phyloP scores from a whole-genome alignment of 768 basidiomycete species.

The Lentinula sp. region DNA sequence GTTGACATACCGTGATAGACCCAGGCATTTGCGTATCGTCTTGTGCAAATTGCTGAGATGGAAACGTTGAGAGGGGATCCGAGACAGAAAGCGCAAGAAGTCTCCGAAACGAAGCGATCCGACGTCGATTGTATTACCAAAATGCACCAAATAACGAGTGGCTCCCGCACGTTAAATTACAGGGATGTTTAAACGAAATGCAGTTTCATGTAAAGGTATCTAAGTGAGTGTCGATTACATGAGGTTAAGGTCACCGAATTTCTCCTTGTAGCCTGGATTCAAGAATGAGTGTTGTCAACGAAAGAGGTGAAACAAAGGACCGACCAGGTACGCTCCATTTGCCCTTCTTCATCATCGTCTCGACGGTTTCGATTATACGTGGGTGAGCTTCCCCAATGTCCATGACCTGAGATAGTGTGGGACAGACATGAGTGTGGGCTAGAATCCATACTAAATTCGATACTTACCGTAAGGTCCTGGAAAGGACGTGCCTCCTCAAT shows the following conservation, averaged over 20 bases:
- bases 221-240: conserved; percentile 6
- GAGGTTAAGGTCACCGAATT: conserved; percentile 9
- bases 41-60: too few species aligned
- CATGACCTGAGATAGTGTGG: conserved; percentile 48
- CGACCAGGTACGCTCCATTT: conserved; percentile 96
- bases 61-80: too few species aligned
- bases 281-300: not conserved
- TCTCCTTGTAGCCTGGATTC: conserved; percentile 8
- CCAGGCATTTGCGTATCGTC: too few species aligned
- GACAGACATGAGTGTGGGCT: not conserved
- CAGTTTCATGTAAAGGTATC: not conserved
- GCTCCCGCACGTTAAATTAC: too few species aligned
- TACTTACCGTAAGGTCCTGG: conserved; percentile 87
- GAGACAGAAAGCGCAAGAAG: too few species aligned
- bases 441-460: not conserved
- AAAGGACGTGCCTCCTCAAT: conserved; percentile 97
- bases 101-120: too few species aligned
- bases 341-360: conserved; percentile 95
- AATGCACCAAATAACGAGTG: too few species aligned
- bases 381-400: conserved; percentile 93
- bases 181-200: not conserved
- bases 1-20: too few species aligned
- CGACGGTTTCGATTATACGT: conserved; percentile 83
- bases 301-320: conserved; percentile 9
- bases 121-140: too few species aligned